Evolutionary conservation across 169 alveolate species (phyloP).

Genomic region (Babesia caballi): DNA sequence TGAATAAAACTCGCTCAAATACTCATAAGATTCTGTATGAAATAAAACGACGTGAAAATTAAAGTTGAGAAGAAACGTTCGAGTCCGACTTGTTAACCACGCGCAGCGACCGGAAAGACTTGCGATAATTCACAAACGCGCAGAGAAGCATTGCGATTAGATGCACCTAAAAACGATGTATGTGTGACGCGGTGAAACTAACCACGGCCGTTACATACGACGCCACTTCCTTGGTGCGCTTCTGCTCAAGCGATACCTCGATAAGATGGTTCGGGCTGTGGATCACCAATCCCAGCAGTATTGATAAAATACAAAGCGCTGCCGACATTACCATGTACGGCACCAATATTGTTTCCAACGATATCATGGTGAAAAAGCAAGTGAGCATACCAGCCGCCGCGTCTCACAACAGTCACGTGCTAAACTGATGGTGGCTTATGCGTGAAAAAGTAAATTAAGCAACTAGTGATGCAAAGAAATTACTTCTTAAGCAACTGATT

Average conservation of each 20-base stretch:
- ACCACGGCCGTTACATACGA: conserved; percentile 62
- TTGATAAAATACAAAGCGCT: conserved; percentile 18
- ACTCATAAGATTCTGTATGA: too few relatives aligned
- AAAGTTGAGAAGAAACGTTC: not conserved
- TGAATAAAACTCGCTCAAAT: too few relatives aligned
- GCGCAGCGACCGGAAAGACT: not conserved
- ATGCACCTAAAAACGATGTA: conserved; percentile 16
- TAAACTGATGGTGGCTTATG: not conserved
- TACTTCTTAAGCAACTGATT: conserved; percentile 91
- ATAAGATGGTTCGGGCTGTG: conserved; percentile 21
- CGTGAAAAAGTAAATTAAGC: not conserved
- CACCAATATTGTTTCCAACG: not conserved
- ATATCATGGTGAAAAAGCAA: not conserved
- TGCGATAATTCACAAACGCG: conserved; percentile 31
- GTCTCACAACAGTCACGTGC: too few relatives aligned
- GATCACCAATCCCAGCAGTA: conserved; percentile 35
- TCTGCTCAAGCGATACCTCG: conserved; percentile 16
- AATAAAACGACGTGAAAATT: conserved; percentile 3
- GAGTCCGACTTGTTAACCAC: not conserved
- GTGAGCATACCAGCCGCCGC: not conserved
- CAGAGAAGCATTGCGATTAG: conserved; percentile 4
- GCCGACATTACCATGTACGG: conserved; percentile 41
- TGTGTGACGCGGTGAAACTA: not conserved
- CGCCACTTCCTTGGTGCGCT: conserved; percentile 46
- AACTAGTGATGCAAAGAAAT: conserved; percentile 1